These are phyloP conservation scores for Globisporangium takayamanum DNA, from an alignment of 352 stramenopile genomes.

Conservation along the genomic window DNA sequence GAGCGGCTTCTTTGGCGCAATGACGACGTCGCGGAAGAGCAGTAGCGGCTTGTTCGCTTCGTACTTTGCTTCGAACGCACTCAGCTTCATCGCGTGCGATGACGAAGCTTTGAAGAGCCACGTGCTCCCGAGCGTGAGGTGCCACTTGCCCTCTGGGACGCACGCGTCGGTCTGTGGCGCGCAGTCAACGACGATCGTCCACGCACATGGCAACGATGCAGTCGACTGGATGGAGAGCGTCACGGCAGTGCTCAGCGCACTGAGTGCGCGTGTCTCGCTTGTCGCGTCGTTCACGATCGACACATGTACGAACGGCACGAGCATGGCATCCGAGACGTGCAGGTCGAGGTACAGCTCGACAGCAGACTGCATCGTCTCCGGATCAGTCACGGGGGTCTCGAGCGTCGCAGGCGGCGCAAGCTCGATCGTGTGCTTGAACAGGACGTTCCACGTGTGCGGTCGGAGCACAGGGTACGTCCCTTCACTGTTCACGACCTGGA, in stretches of 20 bases:
- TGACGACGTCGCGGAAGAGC: conserved; percentile 58
- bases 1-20: conserved; percentile 31
- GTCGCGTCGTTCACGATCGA: conserved; percentile 40
- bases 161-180: conserved; percentile 14
- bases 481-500: conserved; percentile 45
- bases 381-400: not conserved
- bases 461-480: conserved; percentile 40
- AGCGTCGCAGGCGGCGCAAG: conserved; percentile 7
- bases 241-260: conserved; percentile 25
- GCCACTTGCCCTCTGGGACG: conserved; percentile 46
- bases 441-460: conserved; percentile 40
- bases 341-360: conserved; percentile 46
- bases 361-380: not conserved
- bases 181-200: conserved; percentile 65
- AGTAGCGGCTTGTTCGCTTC: conserved; percentile 60
- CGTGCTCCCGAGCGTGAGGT: conserved; percentile 46
- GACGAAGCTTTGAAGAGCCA: conserved; percentile 33
- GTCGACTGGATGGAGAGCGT: conserved; percentile 11
- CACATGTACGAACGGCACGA: conserved; percentile 39
- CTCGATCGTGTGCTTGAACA: conserved; percentile 58
- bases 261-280: conserved; percentile 23
- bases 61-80: conserved; percentile 42
- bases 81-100: conserved; percentile 33
- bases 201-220: conserved; percentile 8
- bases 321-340: conserved; percentile 45